Percentiles rank a stretch among this genome's conserved stretches.
Evolutionary conservation across 1,139 yeast species (phyloP).

Genomic region (Ogataea hybrid): DNA sequence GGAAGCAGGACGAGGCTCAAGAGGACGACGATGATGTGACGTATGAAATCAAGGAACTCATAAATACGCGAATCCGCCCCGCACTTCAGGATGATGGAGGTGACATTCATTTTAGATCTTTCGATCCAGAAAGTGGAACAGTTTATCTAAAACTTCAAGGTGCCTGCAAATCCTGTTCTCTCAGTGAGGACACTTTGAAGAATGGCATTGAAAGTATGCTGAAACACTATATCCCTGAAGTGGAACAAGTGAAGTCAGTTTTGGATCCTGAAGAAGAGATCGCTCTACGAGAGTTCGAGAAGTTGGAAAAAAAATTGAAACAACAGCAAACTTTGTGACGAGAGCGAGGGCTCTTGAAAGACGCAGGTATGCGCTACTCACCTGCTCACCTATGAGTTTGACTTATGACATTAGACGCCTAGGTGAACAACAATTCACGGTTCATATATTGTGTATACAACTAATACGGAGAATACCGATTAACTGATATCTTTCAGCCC

Average conservation of each 20-base stretch:
- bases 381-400: background rate
- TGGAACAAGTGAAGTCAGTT: conserved; percentile 69
- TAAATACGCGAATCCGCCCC: no score
- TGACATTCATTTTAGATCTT: conserved; percentile 68
- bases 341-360: background rate
- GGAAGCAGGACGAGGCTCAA: no score
- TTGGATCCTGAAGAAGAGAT: conserved; percentile 57
- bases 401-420: no score
- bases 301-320: conserved; percentile 36
- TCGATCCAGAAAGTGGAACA: conserved; percentile 65
- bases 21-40: no score
- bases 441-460: no score
- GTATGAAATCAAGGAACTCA: no score
- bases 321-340: conserved; percentile 1
- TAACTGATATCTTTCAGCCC: conserved; percentile 6
- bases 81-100: conserved; percentile 85
- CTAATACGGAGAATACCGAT: background rate
- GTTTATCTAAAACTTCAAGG: conserved; percentile 77
- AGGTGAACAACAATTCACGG: no score
- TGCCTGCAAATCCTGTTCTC: conserved; percentile 78
- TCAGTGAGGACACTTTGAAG: conserved; percentile 74
- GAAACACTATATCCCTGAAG: conserved; percentile 82
- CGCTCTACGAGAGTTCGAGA: conserved; percentile 69
- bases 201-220: conserved; percentile 84
- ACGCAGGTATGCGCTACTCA: background rate